Evolutionary conservation across 1,139 yeast genomes (phyloP).

Genomic region (Pichia sp.): DNA sequence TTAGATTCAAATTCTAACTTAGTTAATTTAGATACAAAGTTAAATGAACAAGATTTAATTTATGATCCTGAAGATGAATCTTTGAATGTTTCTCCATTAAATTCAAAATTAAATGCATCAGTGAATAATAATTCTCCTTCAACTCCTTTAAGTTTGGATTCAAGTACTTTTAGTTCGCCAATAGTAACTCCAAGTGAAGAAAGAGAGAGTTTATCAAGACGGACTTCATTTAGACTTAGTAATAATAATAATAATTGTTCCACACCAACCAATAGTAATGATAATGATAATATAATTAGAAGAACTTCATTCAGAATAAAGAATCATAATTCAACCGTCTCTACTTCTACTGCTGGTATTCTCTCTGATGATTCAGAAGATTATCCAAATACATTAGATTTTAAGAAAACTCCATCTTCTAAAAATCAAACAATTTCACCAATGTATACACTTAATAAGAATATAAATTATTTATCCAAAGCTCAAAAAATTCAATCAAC

Average conservation of each 20-base stretch:
- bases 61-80: slow-evolving; percentile 5
- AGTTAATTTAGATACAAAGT: not conserved
- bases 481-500: slow-evolving; percentile 11
- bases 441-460: slow-evolving; percentile 10
- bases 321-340: slow-evolving; percentile 5
- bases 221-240: slow-evolving; percentile 14
- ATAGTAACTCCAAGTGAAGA: slow-evolving; percentile 17
- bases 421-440: not conserved
- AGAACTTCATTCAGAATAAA: slow-evolving; percentile 15
- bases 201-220: slow-evolving; percentile 9
- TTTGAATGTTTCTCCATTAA: slow-evolving; percentile 6
- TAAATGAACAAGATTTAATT: not conserved
- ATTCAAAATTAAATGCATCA: slow-evolving; percentile 1
- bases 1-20: not conserved
- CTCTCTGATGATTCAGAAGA: slow-evolving; percentile 12
- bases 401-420: not conserved
- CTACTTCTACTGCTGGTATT: slow-evolving; percentile 1
- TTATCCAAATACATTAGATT: not conserved
- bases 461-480: slow-evolving; percentile 7
- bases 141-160: slow-evolving; percentile 18
- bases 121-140: slow-evolving; percentile 14
- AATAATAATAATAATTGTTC: too few relatives aligned
- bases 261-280: slow-evolving; percentile 3
- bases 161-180: slow-evolving; percentile 17
- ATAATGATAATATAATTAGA: slow-evolving; percentile 8